phyloP scores from a whole-genome alignment of 805 yeast genomes.

The Candida adriatica region DNA sequence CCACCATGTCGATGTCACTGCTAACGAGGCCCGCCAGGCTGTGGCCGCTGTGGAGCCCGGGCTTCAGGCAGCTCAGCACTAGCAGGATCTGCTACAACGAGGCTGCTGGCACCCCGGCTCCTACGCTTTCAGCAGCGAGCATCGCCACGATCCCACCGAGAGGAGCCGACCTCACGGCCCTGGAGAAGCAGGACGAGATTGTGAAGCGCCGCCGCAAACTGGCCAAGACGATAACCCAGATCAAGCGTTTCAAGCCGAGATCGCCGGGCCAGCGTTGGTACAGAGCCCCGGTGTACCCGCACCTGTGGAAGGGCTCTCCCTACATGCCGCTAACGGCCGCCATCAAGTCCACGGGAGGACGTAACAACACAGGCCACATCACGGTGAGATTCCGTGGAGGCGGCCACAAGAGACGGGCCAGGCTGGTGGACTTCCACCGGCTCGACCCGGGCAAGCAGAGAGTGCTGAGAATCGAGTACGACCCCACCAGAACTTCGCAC shows the following conservation, averaged over 20 bases:
- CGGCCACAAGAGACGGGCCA: constrained; percentile 84
- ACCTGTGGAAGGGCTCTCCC: constrained; percentile 83
- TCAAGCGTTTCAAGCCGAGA: constrained; percentile 71
- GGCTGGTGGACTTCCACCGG: constrained; percentile 76
- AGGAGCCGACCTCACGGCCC: constrained; percentile 50
- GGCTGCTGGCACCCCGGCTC: constrained; percentile 1
- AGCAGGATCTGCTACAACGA: too few relatives aligned
- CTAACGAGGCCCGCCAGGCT: too few relatives aligned
- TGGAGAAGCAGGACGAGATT: constrained; percentile 73
- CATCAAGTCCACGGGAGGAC: constrained; percentile 71
- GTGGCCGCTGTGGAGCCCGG: too few relatives aligned
- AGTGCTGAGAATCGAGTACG: constrained; percentile 88
- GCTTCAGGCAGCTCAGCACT: too few relatives aligned
- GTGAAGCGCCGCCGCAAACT: constrained; percentile 68
- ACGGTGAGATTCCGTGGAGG: constrained; percentile 96
- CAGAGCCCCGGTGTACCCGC: constrained; percentile 79
- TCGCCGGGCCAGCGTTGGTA: constrained; percentile 89
- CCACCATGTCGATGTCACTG: too few relatives aligned
- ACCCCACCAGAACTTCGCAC: constrained; percentile 91
- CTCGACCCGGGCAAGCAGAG: constrained; percentile 60
- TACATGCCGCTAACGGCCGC: constrained; percentile 67
- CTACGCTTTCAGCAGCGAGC: constrained; percentile 11
- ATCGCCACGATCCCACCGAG: constrained; percentile 34
- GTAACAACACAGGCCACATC: constrained; percentile 82
- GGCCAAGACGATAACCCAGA: constrained; percentile 59